Base-by-base conservation (phyloP, 148 eudicot species). In the Nyssa sinensis region DNA sequence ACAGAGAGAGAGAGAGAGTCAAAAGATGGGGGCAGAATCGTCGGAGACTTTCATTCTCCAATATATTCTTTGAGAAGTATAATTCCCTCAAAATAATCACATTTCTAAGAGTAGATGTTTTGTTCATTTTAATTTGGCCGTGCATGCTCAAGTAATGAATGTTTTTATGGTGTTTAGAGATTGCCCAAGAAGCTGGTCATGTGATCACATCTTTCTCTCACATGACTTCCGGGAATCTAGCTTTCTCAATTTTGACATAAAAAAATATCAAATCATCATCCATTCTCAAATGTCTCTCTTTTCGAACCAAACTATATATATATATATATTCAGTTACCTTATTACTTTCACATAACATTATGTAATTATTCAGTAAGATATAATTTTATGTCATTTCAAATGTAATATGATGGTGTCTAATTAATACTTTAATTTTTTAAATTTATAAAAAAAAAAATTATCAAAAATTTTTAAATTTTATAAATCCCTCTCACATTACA, bases 21-120 rank as follows among this genome's bases (percentile, higher is more conserved):
- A 63, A 57, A 64, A 44, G 75, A 66, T 66, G 72, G 9, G 9
- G 34, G 67, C 84, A 81, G 78, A 81, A 81, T 81, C 71, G 65
- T 68, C 69, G 84, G 81, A 81, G 84, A 74, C 74, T 73, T 81
- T 77, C 84, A 81, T 41, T 81, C 71, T 65, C 81, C 84, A 77
- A 81, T 73, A 76, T 81, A 76, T 81, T 81, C 84, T 51, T 75
- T 76, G 60, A 57, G 41, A 19, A 41, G 25, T 76, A 29, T 72
- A 37, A 3, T 37, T 21, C 55, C 24, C 65, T 31, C 11, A 37
- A 61, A 71, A 59, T 24, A n/a, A 59, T 71, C 51, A 58, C 8
- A 24, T 37, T 37, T 9, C 9, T 37, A 37, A 37, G 44, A 37
- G 44, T 37, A 9, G 44, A 37, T 37, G 44, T 9, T 4, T 3